These are phyloP conservation scores for Russula lepida DNA, from an alignment of 768 basidiomycete genomes.

Conservation along the genomic window DNA sequence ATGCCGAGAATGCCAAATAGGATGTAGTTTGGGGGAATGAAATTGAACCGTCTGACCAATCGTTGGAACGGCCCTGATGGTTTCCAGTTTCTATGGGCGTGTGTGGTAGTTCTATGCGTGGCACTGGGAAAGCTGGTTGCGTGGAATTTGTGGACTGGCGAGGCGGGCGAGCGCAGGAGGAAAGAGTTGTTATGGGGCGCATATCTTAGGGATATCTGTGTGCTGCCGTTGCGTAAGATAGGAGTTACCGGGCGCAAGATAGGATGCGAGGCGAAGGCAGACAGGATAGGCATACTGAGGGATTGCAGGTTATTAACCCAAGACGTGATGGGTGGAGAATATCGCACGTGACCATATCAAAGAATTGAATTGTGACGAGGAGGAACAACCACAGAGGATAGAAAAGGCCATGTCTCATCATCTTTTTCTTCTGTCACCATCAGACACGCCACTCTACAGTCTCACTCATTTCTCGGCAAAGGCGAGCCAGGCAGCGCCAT, in stretches of 20 bases:
- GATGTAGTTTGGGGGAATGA: constrained; percentile 43
- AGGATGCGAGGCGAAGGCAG: neutral
- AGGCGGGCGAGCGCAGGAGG: neutral
- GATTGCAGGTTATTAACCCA: no score
- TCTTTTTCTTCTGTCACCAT: constrained; percentile 76
- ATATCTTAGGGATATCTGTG: neutral
- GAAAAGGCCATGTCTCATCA: constrained; percentile 65
- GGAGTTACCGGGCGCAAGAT: neutral
- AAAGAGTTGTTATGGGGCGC: neutral
- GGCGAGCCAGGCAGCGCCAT: constrained; percentile 48
- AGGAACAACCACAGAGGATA: neutral
- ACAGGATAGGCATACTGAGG: neutral
- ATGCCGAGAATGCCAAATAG: constrained; percentile 57
- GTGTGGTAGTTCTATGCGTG: constrained; percentile 18
- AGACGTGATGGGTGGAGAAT: no score
- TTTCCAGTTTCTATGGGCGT: neutral
- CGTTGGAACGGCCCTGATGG: constrained; percentile 19
- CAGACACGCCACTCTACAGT: constrained; percentile 79
- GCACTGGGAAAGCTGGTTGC: constrained; percentile 18
- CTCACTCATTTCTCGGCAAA: constrained; percentile 78
- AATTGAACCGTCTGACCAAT: constrained; percentile 35
- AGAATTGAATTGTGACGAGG: neutral
- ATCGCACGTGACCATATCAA: constrained; percentile 1
- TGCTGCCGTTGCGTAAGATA: neutral
- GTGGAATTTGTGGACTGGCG: constrained; percentile 18